Evolutionary conservation across 352 stramenopile genomes (phyloP).

Genomic region (Discostella stelligera): DNA sequence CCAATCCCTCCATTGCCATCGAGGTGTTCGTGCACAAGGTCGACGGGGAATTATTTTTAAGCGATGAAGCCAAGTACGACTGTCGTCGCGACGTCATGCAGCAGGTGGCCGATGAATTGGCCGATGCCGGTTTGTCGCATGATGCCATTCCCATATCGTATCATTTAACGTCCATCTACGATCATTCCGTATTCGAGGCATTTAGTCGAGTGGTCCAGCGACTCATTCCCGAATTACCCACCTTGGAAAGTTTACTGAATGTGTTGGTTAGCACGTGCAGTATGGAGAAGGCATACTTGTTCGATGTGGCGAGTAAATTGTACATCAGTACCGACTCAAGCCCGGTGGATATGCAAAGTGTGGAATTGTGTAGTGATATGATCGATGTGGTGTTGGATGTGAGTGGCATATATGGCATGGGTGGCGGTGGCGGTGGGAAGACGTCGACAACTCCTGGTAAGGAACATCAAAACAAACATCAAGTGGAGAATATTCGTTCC

Average conservation of each 20-base stretch:
- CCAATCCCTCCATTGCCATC: conserved; percentile 95
- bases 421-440: conserved; percentile 7
- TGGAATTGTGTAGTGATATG: conserved; percentile 98
- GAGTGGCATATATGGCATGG: conserved; percentile 95
- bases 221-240: conserved; percentile 94
- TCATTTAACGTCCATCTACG: conserved; percentile 87
- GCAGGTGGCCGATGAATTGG: conserved; percentile 95
- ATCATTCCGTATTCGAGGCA: conserved; percentile 97
- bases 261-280: conserved; percentile 93
- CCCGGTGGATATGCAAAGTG: conserved; percentile 95
- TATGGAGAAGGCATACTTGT: conserved; percentile 99
- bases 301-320: conserved; percentile 98
- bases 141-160: conserved; percentile 76
- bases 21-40: conserved; percentile 99
- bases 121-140: conserved; percentile 91
- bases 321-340: conserved; percentile 98
- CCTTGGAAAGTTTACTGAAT: conserved; percentile 97
- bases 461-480: conserved; percentile 3
- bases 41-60: conserved; percentile 97
- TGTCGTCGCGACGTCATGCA: conserved; percentile 96
- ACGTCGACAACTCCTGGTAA: not conserved
- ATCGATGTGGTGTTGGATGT: conserved; percentile 99
- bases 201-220: conserved; percentile 97
- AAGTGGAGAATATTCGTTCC: not conserved
- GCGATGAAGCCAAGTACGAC: conserved; percentile 98